These are phyloP conservation scores for Nakazawaea sp. DNA, from an alignment of 805 yeast species.

Conservation along the genomic window DNA sequence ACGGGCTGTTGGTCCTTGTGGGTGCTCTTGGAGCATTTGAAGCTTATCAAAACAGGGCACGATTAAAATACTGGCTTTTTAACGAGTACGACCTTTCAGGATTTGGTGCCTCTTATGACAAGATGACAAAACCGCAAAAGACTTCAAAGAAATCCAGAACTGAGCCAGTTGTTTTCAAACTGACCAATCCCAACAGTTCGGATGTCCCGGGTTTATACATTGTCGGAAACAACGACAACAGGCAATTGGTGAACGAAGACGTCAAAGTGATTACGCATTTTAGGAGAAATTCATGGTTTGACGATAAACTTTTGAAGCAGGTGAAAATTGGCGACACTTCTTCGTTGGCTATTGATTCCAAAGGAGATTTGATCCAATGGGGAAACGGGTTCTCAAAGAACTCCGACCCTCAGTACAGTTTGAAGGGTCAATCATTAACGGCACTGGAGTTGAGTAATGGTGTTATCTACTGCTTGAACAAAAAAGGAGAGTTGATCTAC, in stretches of 20 bases:
- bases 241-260: slow-evolving; percentile 22
- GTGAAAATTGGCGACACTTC: slow-evolving; percentile 44
- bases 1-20: slow-evolving; percentile 34
- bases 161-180: slow-evolving; percentile 14
- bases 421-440: slow-evolving; percentile 40
- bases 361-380: slow-evolving; percentile 76
- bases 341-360: slow-evolving; percentile 53
- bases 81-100: slow-evolving; percentile 27
- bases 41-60: slow-evolving; percentile 30
- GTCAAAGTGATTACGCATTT: slow-evolving; percentile 42
- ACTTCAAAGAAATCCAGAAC: slow-evolving; percentile 15
- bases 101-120: slow-evolving; percentile 31
- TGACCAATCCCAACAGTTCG: slow-evolving; percentile 30
- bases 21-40: slow-evolving; percentile 35
- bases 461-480: slow-evolving; percentile 40
- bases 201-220: slow-evolving; percentile 51
- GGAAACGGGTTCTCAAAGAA: slow-evolving; percentile 33
- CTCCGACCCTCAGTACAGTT: slow-evolving; percentile 25
- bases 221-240: slow-evolving; percentile 51
- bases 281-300: slow-evolving; percentile 55
- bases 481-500: slow-evolving; percentile 37
- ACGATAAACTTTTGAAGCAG: slow-evolving; percentile 49
- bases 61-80: slow-evolving; percentile 26
- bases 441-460: slow-evolving; percentile 46
- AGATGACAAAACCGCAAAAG: slow-evolving; percentile 17